Evolutionary conservation across 2,329 filamentous ascomycete genomes (phyloP), one percentile per base, ranked within the genome.

Genomic region (Trichoderma koningiopsis): DNA sequence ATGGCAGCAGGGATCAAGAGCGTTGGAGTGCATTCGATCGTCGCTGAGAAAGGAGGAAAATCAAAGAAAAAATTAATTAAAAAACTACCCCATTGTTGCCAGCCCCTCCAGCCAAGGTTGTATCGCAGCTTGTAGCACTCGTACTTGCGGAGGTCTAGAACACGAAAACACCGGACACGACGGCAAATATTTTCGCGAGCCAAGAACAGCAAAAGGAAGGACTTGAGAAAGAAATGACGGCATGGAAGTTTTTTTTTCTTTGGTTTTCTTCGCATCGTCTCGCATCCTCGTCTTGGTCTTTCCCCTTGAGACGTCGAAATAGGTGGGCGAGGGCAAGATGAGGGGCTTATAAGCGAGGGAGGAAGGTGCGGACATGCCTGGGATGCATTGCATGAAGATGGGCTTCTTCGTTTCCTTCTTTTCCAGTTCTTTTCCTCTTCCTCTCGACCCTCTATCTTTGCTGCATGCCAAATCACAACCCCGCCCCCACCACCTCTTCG

Each of bases 401-500:
- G 47, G 29, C 40, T 40, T 68, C 60, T 56, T 43, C 40, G n/a
- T 43, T 7, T 19, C 1, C 40, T 43, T n/a, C 40, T 43, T n/a
- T n/a, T n/a, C 19, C 40, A 35, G 11, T 35, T 14, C 16, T 43
- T 19, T 43, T 43, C 19, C 16, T 43, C 16, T 43, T 8, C 40
- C 40, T 43, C 19, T 43, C n/a, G 3, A 3, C 33, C 33, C 40
- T 43, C 19, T n/a, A 43, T n/a, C 40, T 57, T 59, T 24, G 13
- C 47, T 49, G 47, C 47, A 22, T 49, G 47, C 35, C 37, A 52
- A 62, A 43, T 43, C 40, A 43, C 40, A 43, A 68, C 66, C 66
- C 66, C 66, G 66, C 66, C 66, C 66, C 66, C 66, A 68, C 66
- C 57, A 56, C 55, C 57, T 68, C 47, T 68, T 68, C 64, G 64